Percentiles rank a stretch among this genome's conserved stretches.
Conservation (phyloP, 495 filamentous ascomycete species). For the Staphylotrichum longicolle region DNA sequence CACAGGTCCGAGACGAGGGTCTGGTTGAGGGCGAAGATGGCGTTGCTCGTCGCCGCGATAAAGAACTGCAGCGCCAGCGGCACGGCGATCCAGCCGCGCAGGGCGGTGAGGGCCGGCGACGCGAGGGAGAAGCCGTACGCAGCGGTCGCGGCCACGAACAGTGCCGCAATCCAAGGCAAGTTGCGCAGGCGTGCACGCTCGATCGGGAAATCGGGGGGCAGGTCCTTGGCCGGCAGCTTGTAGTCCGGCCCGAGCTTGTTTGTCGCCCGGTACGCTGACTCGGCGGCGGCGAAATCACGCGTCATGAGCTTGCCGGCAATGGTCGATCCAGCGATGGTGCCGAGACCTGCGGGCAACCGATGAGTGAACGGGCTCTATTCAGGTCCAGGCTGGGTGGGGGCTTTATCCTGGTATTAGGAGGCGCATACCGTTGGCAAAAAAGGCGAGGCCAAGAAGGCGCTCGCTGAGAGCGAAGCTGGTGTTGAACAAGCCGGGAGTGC, state of each 20-base stretch:
- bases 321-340: neutral
- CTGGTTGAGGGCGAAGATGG: conserved; percentile 2
- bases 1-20: conserved; percentile 2
- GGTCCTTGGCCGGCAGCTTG: neutral
- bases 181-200: conserved; percentile 2
- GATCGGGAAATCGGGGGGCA: neutral
- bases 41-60: conserved; percentile 1
- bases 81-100: neutral
- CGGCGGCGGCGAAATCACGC: neutral
- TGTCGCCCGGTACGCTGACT: neutral
- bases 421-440: neutral
- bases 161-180: conserved; percentile 1
- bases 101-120: neutral
- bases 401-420: neutral
- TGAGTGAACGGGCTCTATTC: neutral
- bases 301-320: conserved; percentile 6
- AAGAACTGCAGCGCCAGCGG: conserved; percentile 1
- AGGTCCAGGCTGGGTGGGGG: too few relatives aligned
- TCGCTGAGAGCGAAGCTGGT: conserved; percentile 1
- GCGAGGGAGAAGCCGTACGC: conserved; percentile 2
- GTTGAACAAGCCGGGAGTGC: neutral
- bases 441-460: neutral
- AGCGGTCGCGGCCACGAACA: neutral
- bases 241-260: neutral
- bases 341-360: neutral